Conservation (phyloP, 202 grass and related monocot genomes). For the Digitaria exilis region DNA sequence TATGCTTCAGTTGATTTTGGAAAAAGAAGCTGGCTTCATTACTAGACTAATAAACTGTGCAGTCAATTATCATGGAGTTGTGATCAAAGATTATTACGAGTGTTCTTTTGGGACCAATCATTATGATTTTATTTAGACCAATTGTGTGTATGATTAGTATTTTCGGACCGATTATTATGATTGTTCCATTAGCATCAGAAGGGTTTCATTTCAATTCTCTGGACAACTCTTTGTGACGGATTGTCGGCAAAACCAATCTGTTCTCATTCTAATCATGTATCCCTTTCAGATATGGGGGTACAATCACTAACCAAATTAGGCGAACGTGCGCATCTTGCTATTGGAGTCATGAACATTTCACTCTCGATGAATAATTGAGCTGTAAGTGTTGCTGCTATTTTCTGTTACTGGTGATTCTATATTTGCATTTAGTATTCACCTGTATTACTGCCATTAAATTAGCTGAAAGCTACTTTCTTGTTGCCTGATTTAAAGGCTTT, state of each 20-base stretch:
- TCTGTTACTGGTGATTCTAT: constrained; percentile 11
- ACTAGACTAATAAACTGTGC: background rate
- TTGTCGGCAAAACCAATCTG: background rate
- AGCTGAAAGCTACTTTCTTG: background rate
- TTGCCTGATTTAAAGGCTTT: constrained; percentile 16
- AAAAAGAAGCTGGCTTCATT: too few relatives aligned
- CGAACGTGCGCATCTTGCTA: constrained; percentile 95
- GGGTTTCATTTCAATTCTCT: background rate
- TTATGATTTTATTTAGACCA: background rate
- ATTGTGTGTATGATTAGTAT: too few relatives aligned
- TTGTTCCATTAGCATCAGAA: constrained; percentile 21
- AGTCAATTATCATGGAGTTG: background rate
- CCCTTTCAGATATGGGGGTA: constrained; percentile 80
- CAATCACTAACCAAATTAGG: constrained; percentile 95
- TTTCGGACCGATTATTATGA: background rate
- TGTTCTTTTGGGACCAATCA: background rate
- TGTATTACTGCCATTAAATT: constrained; percentile 29
- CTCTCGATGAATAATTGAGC: constrained; percentile 93
- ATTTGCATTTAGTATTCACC: constrained; percentile 1
- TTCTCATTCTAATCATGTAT: constrained; percentile 21
- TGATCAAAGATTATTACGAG: background rate
- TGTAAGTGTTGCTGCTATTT: constrained; percentile 59
- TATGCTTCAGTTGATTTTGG: too few relatives aligned
- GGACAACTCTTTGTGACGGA: background rate
- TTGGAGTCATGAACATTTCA: constrained; percentile 90